phyloP scores from a whole-genome alignment of 306 rosid species.

The Vicia villosa region DNA sequence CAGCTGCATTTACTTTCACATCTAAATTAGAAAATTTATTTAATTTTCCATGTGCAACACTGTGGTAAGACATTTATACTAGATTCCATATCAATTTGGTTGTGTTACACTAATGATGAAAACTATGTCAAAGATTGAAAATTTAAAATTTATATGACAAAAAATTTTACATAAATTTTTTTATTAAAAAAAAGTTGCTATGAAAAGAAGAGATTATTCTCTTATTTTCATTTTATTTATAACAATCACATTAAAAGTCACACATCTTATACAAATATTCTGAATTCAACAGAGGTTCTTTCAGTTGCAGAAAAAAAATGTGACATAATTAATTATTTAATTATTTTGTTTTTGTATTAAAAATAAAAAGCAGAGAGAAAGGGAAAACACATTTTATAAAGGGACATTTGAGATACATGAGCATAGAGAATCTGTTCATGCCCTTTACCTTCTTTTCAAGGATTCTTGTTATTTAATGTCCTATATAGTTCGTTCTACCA shows the following conservation, averaged over 20 bases:
- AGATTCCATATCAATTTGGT: slow-evolving; percentile 21
- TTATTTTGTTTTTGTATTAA: slow-evolving; percentile 29
- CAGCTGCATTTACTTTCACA: slow-evolving; percentile 35
- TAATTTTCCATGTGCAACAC: slow-evolving; percentile 38
- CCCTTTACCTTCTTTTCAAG: slow-evolving; percentile 7
- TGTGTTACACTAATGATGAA: slow-evolving; percentile 34
- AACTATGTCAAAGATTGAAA: slow-evolving; percentile 26
- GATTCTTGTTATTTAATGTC: slow-evolving; percentile 20
- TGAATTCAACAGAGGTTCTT: slow-evolving; percentile 33
- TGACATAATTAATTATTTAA: slow-evolving; percentile 16
- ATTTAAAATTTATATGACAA: slow-evolving; percentile 32
- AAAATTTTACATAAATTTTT: slow-evolving; percentile 13
- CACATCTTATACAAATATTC: slow-evolving; percentile 26
- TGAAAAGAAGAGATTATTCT: slow-evolving; percentile 48
- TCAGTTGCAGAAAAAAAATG: slow-evolving; percentile 24
- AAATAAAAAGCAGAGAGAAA: slow-evolving; percentile 38
- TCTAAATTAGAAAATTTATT: slow-evolving; percentile 20
- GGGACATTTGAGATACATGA: slow-evolving; percentile 11
- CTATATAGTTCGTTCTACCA: not conserved
- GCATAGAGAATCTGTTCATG: slow-evolving; percentile 4
- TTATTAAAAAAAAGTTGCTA: not conserved
- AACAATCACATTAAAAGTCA: slow-evolving; percentile 42
- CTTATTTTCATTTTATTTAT: slow-evolving; percentile 24
- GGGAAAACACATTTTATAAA: slow-evolving; percentile 25
- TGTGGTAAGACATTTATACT: slow-evolving; percentile 31